phyloP scores from a whole-genome alignment of 805 yeast species.

The Naumovozyma baii region DNA sequence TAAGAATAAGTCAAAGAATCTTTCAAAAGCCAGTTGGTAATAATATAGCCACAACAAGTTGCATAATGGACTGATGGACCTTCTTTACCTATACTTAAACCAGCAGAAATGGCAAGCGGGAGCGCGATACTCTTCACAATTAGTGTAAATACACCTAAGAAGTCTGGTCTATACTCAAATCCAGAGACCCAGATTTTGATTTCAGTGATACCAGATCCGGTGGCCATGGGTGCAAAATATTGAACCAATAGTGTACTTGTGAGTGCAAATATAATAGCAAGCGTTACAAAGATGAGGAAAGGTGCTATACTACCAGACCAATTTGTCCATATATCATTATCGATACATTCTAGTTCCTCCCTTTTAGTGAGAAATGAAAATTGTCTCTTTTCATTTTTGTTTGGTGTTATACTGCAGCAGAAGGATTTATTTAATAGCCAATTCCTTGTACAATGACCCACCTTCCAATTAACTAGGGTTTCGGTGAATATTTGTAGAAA shows the following conservation, averaged over 20 bases:
- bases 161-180: conserved; percentile 60
- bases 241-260: conserved; percentile 62
- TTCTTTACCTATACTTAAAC: conserved; percentile 90
- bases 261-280: conserved; percentile 54
- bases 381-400: conserved; percentile 9
- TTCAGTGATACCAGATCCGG: conserved; percentile 96
- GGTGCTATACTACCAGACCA: conserved; percentile 45
- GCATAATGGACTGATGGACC: conserved; percentile 99
- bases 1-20: conserved; percentile 28
- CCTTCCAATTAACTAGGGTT: conserved; percentile 68
- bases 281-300: conserved; percentile 48
- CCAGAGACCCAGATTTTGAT: conserved; percentile 93
- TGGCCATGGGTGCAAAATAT: conserved; percentile 75
- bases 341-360: conserved; percentile 40
- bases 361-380: conserved; percentile 13
- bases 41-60: conserved; percentile 84
- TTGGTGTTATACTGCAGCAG: conserved; percentile 61
- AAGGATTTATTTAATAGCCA: conserved; percentile 64
- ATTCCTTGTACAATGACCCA: conserved; percentile 66
- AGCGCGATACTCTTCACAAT: conserved; percentile 67
- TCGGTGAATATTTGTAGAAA: conserved; percentile 72
- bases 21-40: conserved; percentile 44
- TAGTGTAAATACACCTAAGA: conserved; percentile 64
- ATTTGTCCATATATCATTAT: conserved; percentile 44
- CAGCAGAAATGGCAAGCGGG: conserved; percentile 88